Evolutionary conservation across 2,329 filamentous ascomycete genomes (phyloP).

Genomic region (Epichloe amarillans): DNA sequence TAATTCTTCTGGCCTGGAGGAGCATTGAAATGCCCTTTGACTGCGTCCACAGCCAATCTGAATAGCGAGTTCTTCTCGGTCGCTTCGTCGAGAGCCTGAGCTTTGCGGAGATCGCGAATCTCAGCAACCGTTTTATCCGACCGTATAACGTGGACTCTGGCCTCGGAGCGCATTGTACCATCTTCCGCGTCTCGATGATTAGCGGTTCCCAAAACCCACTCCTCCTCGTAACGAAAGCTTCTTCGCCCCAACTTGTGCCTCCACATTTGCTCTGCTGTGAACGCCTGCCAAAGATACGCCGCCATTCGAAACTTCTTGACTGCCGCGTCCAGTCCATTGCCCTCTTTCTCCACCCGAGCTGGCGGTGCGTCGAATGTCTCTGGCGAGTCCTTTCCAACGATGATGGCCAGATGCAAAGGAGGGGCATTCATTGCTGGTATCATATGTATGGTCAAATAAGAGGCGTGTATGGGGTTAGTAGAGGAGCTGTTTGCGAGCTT

Average conservation of each 20-base stretch:
- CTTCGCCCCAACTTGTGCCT: conserved; percentile 76
- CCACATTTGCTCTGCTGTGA: conserved; percentile 93
- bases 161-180: conserved; percentile 74
- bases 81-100: conserved; percentile 62
- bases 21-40: conserved; percentile 64
- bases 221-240: conserved; percentile 83
- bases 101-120: conserved; percentile 61
- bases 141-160: conserved; percentile 76
- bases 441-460: conserved; percentile 75
- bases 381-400: conserved; percentile 78
- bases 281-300: conserved; percentile 93
- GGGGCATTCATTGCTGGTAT: conserved; percentile 65
- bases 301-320: conserved; percentile 88
- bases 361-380: conserved; percentile 74
- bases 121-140: conserved; percentile 75
- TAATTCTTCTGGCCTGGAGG: conserved; percentile 71
- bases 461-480: conserved; percentile 59
- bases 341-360: conserved; percentile 62
- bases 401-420: conserved; percentile 77
- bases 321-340: conserved; percentile 67
- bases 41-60: conserved; percentile 61
- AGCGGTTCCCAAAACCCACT: conserved; percentile 77
- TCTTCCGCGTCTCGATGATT: conserved; percentile 60
- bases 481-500: conserved; percentile 60
- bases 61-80: conserved; percentile 63